Base-by-base conservation (phyloP, 768 basidiomycete species). In the Hygrophorus pudorinus region DNA sequence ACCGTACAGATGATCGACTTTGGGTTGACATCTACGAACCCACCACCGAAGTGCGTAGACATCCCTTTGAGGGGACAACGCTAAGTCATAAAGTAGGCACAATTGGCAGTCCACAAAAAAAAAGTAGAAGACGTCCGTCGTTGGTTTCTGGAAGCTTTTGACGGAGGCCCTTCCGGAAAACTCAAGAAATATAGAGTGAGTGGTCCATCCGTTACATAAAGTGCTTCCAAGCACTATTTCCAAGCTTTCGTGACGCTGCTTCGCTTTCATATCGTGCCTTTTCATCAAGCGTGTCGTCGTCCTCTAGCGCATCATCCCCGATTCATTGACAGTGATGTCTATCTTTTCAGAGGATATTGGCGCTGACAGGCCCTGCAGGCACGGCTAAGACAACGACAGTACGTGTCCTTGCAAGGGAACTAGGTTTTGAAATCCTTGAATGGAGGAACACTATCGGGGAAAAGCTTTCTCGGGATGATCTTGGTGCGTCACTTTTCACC, bases 341-440 rank as follows among this genome's bases (percentile, higher is more conserved):
- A 10, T 11, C 29, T 27, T 18, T 30, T 21, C 38, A 97, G 87
- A 74, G 91, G 37, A 78, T 99, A 21, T 73, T 98, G 5, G 77
- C 78, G 0, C 63, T 99, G 9, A 85, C 86, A 2, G 94, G 94
- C 1, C 88, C 90, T 0, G 81, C 94, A 6, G 94, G 94, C 1
- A 77, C 80, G 0, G 94, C 79, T 0, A 99, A 99, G 67, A 96
- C 94, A 0, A 75, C 91, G 0, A 89, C 89, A 0, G 52, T 98
- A 2, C 75, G 77, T 20, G 74, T 91, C 2, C 65, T 99, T 16
- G 71, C 87, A 0, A 64, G 64, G 12, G 88, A 93, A 53, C 62
- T 93, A 52, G 76, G 70, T 2, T 78, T 87, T 42, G 84, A 92
- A 40, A 71, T 96, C 29, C 56, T 90, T 17, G 94, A 99, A 57